phyloP scores from a whole-genome alignment of 257 asterid genomes.

The Scutellaria galericulata region DNA sequence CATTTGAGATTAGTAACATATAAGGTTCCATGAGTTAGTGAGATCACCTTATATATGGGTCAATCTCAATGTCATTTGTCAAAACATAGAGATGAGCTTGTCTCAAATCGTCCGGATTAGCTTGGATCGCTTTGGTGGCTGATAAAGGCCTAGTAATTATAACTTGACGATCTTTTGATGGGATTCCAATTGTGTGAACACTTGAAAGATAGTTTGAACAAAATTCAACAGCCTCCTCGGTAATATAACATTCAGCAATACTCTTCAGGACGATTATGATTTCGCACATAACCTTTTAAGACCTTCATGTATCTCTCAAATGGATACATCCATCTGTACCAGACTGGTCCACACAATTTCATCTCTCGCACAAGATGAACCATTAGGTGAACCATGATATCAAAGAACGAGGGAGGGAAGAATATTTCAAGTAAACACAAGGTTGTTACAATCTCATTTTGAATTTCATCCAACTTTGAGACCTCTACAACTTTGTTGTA shows the following conservation, averaged over 20 bases:
- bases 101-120: neutral
- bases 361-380: too few species aligned
- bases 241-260: neutral
- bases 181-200: neutral
- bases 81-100: neutral
- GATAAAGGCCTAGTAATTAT: neutral
- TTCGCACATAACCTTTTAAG: neutral
- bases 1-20: too few species aligned
- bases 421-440: neutral
- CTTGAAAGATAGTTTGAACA: neutral
- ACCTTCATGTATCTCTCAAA: neutral
- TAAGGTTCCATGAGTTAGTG: too few species aligned
- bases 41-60: too few species aligned
- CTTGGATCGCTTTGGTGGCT: too few species aligned
- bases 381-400: neutral
- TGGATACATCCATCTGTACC: neutral
- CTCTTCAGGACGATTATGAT: neutral
- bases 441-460: too few species aligned
- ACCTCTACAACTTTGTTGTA: too few species aligned
- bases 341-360: too few species aligned
- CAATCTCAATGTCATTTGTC: neutral
- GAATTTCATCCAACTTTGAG: too few species aligned
- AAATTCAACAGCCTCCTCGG: neutral
- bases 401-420: neutral
- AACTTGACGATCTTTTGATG: neutral